These are phyloP conservation scores for Epichloe coenophiala DNA, from an alignment of 2,329 filamentous ascomycete species.

Conservation along the genomic window DNA sequence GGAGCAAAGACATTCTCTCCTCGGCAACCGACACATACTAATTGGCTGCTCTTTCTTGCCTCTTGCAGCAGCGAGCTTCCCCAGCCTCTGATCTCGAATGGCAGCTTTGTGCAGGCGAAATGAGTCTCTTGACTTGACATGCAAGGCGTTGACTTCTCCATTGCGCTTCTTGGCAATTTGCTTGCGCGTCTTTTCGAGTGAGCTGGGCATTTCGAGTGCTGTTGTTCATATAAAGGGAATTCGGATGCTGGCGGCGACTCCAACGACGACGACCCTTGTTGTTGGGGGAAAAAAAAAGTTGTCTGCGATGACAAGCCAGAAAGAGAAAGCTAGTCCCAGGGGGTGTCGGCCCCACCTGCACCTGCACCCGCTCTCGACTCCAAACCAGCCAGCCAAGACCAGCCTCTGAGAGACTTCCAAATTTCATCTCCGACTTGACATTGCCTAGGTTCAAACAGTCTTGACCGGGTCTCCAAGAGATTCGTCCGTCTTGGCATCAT, in stretches of 20 bases:
- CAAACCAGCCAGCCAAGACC: too few species aligned
- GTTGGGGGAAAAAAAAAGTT: background rate
- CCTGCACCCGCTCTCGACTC: too few species aligned
- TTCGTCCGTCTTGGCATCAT: too few species aligned
- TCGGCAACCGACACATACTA: conserved; percentile 32
- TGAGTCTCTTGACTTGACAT: conserved; percentile 81
- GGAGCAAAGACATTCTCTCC: background rate
- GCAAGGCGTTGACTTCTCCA: conserved; percentile 58
- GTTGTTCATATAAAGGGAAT: background rate
- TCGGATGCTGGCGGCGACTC: background rate
- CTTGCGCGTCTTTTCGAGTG: conserved; percentile 74
- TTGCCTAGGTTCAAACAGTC: too few species aligned
- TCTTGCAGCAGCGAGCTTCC: conserved; percentile 54
- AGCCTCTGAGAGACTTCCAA: too few species aligned
- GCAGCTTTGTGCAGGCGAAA: conserved; percentile 66
- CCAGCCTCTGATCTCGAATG: conserved; percentile 70
- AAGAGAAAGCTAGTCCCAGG: background rate
- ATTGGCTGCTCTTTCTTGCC: conserved; percentile 63
- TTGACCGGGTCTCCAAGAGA: too few species aligned
- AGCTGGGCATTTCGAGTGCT: conserved; percentile 52
- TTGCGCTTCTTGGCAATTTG: conserved; percentile 79
- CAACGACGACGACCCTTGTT: background rate
- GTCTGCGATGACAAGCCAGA: background rate
- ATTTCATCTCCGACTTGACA: too few species aligned
- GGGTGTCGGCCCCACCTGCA: too few species aligned